A percentile compares a stretch with the other conserved stretches of the same genome.
Evolutionary conservation across 768 basidiomycete species (phyloP).

Genomic region (Leccinum barrowsii): DNA sequence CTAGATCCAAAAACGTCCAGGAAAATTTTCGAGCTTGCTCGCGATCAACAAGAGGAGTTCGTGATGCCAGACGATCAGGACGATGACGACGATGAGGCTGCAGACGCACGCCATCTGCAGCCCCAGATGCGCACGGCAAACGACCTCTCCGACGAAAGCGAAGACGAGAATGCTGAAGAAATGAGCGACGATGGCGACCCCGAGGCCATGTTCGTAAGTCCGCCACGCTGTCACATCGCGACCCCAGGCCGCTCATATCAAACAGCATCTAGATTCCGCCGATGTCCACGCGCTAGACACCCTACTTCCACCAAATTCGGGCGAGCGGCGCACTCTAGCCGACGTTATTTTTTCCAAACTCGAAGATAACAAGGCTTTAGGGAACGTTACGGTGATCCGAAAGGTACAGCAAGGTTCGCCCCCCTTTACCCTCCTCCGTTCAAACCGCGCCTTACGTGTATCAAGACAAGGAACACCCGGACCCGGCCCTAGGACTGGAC

Average conservation of each 20-base stretch:
- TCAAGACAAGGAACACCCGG: constrained; percentile 52
- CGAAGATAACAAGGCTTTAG: constrained; percentile 53
- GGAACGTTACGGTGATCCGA: constrained; percentile 52
- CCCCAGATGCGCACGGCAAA: constrained; percentile 30
- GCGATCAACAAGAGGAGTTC: constrained; percentile 89
- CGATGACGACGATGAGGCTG: constrained; percentile 33
- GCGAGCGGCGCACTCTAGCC: constrained; percentile 82
- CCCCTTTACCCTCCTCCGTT: background rate
- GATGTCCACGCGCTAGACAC: constrained; percentile 86
- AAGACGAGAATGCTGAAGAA: constrained; percentile 31
- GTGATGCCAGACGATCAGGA: constrained; percentile 60
- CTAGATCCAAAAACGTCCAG: constrained; percentile 80
- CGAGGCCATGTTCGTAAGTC: constrained; percentile 60
- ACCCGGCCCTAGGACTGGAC: constrained; percentile 86
- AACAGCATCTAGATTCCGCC: constrained; percentile 82
- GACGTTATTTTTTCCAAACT: constrained; percentile 97
- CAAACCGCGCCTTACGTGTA: constrained; percentile 4
- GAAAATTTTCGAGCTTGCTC: constrained; percentile 88
- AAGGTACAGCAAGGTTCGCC: constrained; percentile 56
- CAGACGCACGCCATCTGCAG: constrained; percentile 27
- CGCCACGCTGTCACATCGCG: background rate
- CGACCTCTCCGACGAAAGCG: constrained; percentile 59
- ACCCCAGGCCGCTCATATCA: constrained; percentile 5
- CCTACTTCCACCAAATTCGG: constrained; percentile 69
- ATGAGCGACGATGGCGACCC: constrained; percentile 35